Conservation (phyloP, 257 asterid genomes). For the Solanum sitiens region DNA sequence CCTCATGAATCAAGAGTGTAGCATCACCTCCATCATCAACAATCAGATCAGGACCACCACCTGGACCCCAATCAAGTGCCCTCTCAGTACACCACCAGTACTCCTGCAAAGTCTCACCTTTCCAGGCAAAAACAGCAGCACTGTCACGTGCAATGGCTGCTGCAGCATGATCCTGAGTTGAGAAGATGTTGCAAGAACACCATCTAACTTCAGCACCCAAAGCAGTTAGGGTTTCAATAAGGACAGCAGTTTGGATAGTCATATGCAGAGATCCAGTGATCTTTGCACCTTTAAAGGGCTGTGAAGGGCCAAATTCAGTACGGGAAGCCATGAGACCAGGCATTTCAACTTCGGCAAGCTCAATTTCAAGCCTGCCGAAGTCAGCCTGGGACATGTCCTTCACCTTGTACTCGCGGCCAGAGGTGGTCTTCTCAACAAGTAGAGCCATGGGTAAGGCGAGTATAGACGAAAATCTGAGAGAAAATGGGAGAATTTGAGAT, state of each 20-base stretch:
- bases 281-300: conserved; percentile 67
- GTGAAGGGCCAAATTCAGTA: conserved; percentile 60
- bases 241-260: conserved; percentile 83
- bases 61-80: conserved; percentile 85
- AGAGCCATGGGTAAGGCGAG: conserved; percentile 41
- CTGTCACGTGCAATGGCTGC: conserved; percentile 84
- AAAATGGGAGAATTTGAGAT: not conserved
- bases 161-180: conserved; percentile 88
- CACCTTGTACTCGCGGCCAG: conserved; percentile 87
- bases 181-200: conserved; percentile 90
- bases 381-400: conserved; percentile 92
- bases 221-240: conserved; percentile 70
- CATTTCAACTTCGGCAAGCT: conserved; percentile 88
- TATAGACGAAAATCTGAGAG: not conserved
- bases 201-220: conserved; percentile 85
- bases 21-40: conserved; percentile 94
- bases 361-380: conserved; percentile 79
- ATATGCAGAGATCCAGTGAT: conserved; percentile 81
- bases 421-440: conserved; percentile 54
- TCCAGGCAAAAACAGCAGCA: conserved; percentile 92
- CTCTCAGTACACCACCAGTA: conserved; percentile 98
- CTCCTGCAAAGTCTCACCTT: conserved; percentile 68
- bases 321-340: conserved; percentile 79
- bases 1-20: conserved; percentile 73
- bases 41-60: conserved; percentile 71